Evolutionary conservation across 2,329 filamentous ascomycete species (phyloP).

Genomic region (Zasmidium angulare): DNA sequence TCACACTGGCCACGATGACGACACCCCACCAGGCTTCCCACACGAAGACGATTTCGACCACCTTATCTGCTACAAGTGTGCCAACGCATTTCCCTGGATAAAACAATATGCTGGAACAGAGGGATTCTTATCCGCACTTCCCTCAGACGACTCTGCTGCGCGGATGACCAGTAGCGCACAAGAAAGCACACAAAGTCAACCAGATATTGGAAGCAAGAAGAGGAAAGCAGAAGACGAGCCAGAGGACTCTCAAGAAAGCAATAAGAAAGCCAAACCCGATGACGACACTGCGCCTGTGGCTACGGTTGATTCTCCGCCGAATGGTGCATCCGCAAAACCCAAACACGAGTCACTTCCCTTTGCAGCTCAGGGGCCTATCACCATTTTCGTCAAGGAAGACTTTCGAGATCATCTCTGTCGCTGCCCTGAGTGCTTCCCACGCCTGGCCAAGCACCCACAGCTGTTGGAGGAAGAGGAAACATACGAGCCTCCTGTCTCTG

Average conservation of each 20-base stretch:
- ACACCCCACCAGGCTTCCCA: constrained; percentile 82
- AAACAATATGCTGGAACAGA: constrained; percentile 77
- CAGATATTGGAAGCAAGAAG: constrained; percentile 34
- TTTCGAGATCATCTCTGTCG: constrained; percentile 83
- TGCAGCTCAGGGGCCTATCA: constrained; percentile 62
- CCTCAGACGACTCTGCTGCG: constrained; percentile 30
- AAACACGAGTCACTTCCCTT: constrained; percentile 52
- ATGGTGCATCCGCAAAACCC: constrained; percentile 6
- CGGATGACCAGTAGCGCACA: background rate
- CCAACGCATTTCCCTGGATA: constrained; percentile 86
- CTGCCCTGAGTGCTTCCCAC: constrained; percentile 76
- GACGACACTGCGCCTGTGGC: constrained; percentile 5
- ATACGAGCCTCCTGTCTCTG: constrained; percentile 86
- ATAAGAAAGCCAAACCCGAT: constrained; percentile 30
- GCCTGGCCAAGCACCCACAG: constrained; percentile 69
- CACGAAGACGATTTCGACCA: constrained; percentile 84
- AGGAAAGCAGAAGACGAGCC: constrained; percentile 48
- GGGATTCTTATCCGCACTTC: constrained; percentile 77
- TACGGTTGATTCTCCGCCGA: background rate
- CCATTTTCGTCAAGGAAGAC: constrained; percentile 74
- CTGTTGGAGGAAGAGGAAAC: constrained; percentile 91
- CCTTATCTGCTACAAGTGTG: constrained; percentile 92
- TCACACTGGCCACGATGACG: constrained; percentile 52
- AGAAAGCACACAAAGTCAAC: background rate
- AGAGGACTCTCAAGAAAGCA: constrained; percentile 23